Evolutionary conservation across 768 basidiomycete species (phyloP), one percentile per base, ranked within the genome.

Genomic region (Tricholoma bakamatsutake): DNA sequence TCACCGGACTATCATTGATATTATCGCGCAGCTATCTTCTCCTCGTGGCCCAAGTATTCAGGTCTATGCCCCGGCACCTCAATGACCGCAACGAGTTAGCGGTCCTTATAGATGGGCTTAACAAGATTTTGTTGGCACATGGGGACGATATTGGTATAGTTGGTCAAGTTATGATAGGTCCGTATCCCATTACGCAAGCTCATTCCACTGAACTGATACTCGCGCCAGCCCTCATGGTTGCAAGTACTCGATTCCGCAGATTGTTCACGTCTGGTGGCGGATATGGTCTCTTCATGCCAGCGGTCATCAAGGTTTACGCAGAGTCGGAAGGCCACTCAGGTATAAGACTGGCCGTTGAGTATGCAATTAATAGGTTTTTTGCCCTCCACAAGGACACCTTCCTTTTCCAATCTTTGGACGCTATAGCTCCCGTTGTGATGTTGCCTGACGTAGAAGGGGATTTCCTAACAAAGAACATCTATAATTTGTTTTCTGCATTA

Each of bases 81-180:
- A 88, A 79, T 59, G 87, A 88, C 58, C 76, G 84, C 11, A 77
- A 76, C 47, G 89, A 92, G 61, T 72, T 92, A 13, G 80, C 80
- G 0, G 62, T 83, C 21, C 74, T 88, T 10, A 69, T 89, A 17
- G 87, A 90, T 64, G 86, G 87, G 3, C 63, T 90, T 17, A 90
- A 88, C 66, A 78, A 80, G 5, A 84, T 87, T 42, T 69, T 92
- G 15, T 69, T 88, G 30, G 71, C 69, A 2, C 88, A 90, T 68
- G 84, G 86, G 3, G 78, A 84, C 61, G 89, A 90, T 61, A 79
- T 87, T 45, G 85, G 84, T n/a, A 82, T 90, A 52, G 82, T 92
- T n/a, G 76, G 79, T 35, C 88, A 89, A 57, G 77, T 82, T 6
- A 71, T 90, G 65, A 83, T 90, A 28, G 85, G 88, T 90, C 61